Conservation (phyloP, 108 stramenopile genomes). For the Seminavis robusta region DNA sequence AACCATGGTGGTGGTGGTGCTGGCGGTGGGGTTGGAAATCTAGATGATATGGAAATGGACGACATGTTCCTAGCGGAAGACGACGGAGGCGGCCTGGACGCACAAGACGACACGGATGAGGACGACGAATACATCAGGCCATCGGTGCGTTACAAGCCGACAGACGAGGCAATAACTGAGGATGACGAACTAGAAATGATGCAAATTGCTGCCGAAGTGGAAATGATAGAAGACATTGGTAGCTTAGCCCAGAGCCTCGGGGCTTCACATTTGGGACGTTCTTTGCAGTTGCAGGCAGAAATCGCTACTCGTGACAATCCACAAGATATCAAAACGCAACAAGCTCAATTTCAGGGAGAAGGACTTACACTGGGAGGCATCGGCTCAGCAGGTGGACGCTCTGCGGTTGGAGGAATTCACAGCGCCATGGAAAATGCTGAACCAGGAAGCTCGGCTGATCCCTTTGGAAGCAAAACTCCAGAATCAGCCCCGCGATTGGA, state of each 20-base stretch:
- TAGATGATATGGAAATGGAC: constrained; percentile 87
- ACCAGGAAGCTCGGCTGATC: constrained; percentile 40
- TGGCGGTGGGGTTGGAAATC: constrained; percentile 13
- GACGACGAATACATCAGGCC: constrained; percentile 51
- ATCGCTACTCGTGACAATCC: constrained; percentile 25
- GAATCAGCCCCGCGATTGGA: constrained; percentile 76
- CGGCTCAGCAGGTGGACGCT: constrained; percentile 3
- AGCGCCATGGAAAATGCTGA: constrained; percentile 67
- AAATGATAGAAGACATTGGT: constrained; percentile 90
- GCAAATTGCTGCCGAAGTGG: constrained; percentile 63
- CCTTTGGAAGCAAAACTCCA: constrained; percentile 55
- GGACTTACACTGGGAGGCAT: constrained; percentile 28
- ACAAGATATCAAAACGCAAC: not conserved
- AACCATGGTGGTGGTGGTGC: constrained; percentile 7
- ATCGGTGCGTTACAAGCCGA: constrained; percentile 54
- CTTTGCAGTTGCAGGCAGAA: constrained; percentile 70
- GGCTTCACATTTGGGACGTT: constrained; percentile 78
- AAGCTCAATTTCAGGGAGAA: constrained; percentile 1
- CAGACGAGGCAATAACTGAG: constrained; percentile 57
- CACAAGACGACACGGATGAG: constrained; percentile 41
- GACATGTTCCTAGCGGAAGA: constrained; percentile 65
- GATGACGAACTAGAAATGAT: constrained; percentile 70
- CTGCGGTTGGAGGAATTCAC: constrained; percentile 63
- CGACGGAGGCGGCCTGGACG: constrained; percentile 22
- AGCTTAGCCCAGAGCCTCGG: constrained; percentile 78